phyloP scores from a whole-genome alignment of 306 rosid genomes.

The Trichosanthes cucumerina region DNA sequence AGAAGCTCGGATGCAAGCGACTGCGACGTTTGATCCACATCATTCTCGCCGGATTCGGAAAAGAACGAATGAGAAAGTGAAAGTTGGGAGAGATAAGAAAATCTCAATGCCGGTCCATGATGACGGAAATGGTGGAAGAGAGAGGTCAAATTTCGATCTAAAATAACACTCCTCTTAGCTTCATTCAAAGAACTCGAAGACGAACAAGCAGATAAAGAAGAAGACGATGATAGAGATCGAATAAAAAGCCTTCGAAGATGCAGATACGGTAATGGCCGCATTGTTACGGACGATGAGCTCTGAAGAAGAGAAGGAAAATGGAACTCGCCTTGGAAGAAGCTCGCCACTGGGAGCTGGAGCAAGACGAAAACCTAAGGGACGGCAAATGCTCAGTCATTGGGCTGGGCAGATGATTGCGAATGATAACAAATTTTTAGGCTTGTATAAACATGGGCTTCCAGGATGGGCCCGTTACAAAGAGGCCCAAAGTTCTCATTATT shows the following conservation, averaged over 20 bases:
- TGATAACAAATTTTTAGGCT: neutral
- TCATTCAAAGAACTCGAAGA: constrained; percentile 13
- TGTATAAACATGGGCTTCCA: neutral
- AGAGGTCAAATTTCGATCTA: constrained; percentile 14
- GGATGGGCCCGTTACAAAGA: neutral
- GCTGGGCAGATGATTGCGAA: neutral
- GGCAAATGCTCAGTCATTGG: neutral
- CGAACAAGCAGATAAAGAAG: constrained; percentile 5
- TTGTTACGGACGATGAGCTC: constrained; percentile 16
- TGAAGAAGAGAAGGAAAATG: neutral
- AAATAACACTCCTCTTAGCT: neutral
- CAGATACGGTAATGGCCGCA: constrained; percentile 52
- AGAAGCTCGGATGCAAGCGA: constrained; percentile 52
- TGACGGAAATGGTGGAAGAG: constrained; percentile 18
- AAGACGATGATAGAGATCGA: constrained; percentile 23
- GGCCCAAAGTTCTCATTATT: neutral
- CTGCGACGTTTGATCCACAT: constrained; percentile 28
- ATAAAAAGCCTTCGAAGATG: constrained; percentile 46
- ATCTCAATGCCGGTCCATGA: constrained; percentile 8
- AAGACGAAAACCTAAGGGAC: constrained; percentile 1
- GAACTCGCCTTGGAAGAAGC: neutral
- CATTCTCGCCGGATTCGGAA: constrained; percentile 17
- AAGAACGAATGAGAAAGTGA: constrained; percentile 28
- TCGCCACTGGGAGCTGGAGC: neutral
- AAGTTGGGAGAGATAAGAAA: constrained; percentile 17